phyloP scores from a whole-genome alignment of 139 green algal species.

The Picochlorum costavermella region DNA sequence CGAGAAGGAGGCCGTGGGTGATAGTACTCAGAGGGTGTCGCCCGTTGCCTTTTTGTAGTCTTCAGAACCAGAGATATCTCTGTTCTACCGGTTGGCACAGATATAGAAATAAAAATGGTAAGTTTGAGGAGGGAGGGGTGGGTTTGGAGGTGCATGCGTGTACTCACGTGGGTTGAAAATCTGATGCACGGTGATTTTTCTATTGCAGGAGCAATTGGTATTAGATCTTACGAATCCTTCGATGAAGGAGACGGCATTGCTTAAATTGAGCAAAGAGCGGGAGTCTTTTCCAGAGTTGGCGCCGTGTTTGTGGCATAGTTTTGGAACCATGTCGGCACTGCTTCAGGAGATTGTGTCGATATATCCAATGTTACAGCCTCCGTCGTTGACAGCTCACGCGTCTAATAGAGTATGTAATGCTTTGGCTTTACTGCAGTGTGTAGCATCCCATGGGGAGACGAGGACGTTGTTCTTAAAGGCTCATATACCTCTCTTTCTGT shows the following conservation, averaged over 20 bases:
- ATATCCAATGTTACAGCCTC: slow-evolving; percentile 90
- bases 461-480: slow-evolving; percentile 89
- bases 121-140: neutral
- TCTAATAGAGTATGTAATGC: slow-evolving; percentile 98
- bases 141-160: neutral
- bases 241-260: slow-evolving; percentile 82
- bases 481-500: slow-evolving; percentile 96
- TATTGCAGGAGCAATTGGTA: slow-evolving; percentile 55
- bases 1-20: too few species aligned
- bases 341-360: slow-evolving; percentile 97
- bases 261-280: slow-evolving; percentile 95
- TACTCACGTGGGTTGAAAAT: neutral
- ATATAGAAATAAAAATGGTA: too few species aligned
- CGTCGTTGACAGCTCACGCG: slow-evolving; percentile 83
- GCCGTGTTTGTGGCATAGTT: slow-evolving; percentile 93
- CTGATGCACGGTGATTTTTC: neutral
- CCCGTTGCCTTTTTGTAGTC: too few species aligned
- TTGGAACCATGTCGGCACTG: slow-evolving; percentile 88
- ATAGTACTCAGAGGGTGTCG: too few species aligned
- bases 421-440: slow-evolving; percentile 93
- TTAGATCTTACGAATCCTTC: slow-evolving; percentile 63
- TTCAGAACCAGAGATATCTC: too few species aligned
- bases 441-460: slow-evolving; percentile 92
- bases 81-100: too few species aligned
- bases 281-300: slow-evolving; percentile 94